A percentile compares a stretch with the other conserved stretches of the same genome.
Conservation (phyloP, 768 basidiomycete species). For the Phlebiopsis flavidoalba region DNA sequence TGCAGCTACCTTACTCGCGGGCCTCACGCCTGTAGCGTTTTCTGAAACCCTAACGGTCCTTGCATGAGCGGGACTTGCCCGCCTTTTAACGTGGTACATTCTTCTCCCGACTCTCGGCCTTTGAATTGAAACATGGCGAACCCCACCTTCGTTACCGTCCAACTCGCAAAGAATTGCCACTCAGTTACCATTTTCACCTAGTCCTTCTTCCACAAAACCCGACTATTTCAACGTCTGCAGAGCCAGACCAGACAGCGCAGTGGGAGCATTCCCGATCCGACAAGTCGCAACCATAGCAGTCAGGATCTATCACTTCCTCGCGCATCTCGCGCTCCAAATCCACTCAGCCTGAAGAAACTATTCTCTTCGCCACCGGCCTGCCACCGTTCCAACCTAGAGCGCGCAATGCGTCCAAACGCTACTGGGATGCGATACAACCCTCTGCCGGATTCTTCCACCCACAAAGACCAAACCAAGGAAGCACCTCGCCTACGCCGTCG, state of each 20-base stretch:
- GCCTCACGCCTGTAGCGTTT: conserved; percentile 1
- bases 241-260: conserved; percentile 10
- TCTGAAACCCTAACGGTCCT: background rate
- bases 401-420: conserved; percentile 43
- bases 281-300: conserved; percentile 6
- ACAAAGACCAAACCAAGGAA: conserved; percentile 51
- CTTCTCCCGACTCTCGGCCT: background rate
- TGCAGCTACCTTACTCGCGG: background rate
- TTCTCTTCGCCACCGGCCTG: conserved; percentile 17
- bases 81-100: conserved; percentile 17
- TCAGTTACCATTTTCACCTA: conserved; percentile 24
- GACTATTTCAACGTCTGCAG: conserved; percentile 7
- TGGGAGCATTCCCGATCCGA: conserved; percentile 17
- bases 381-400: conserved; percentile 19
- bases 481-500: conserved; percentile 32
- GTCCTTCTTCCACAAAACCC: conserved; percentile 7
- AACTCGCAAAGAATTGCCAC: conserved; percentile 17
- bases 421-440: conserved; percentile 56
- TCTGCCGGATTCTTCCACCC: conserved; percentile 78
- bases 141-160: conserved; percentile 25
- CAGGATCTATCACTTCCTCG: conserved; percentile 12
- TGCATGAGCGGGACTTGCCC: background rate
- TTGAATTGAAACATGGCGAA: conserved; percentile 19
- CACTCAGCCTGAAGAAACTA: conserved; percentile 12
- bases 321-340: conserved; percentile 11